These are phyloP conservation scores for Rhizophagus clarus DNA, from an alignment of 192 early-diverging fungal genomes.

Conservation along the genomic window DNA sequence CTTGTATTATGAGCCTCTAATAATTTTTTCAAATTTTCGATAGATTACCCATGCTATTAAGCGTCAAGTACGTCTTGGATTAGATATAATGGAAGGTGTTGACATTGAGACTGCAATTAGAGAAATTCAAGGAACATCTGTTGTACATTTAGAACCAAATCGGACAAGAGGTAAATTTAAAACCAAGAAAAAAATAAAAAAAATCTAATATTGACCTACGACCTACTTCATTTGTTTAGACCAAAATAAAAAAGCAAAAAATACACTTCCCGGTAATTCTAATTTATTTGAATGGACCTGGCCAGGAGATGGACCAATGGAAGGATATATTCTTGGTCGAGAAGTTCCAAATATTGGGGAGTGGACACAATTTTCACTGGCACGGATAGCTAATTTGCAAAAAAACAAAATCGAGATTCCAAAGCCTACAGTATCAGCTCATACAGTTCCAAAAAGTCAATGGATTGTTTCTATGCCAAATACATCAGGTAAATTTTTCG, in stretches of 20 bases:
- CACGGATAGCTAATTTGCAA: not conserved
- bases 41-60: not conserved
- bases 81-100: not conserved
- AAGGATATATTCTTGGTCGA: not conserved
- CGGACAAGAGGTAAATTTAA: not conserved
- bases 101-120: no score
- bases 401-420: not conserved
- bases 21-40: not conserved
- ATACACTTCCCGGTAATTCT: not conserved
- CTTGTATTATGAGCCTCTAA: not conserved
- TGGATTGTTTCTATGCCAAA: no score
- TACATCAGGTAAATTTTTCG: no score
- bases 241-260: not conserved
- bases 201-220: no score
- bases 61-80: not conserved
- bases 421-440: not conserved
- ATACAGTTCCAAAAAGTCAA: not conserved
- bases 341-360: not conserved
- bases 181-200: not conserved
- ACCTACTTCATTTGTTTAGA: no score
- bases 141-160: not conserved
- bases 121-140: not conserved
- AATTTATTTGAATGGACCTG: conserved; percentile 4
- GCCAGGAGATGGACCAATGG: not conserved
- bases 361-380: not conserved